These are phyloP conservation scores for Cercospora beticola DNA, from an alignment of 2,329 filamentous ascomycete genomes.

Conservation along the genomic window DNA sequence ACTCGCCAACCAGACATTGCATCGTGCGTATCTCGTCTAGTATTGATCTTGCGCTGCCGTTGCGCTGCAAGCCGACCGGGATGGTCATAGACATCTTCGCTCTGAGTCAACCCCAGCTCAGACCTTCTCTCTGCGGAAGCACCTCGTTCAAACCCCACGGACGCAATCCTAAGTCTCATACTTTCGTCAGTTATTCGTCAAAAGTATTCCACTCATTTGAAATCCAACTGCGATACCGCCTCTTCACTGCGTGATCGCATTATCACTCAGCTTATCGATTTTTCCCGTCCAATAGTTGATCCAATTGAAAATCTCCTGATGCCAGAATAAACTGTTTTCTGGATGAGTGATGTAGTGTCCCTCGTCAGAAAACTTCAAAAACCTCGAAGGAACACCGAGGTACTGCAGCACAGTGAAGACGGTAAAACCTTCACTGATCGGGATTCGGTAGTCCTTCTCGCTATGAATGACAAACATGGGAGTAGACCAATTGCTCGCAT, in stretches of 20 bases:
- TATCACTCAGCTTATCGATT: conserved; percentile 22
- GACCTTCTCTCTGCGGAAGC: too few species aligned
- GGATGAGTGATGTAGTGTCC: conserved; percentile 25
- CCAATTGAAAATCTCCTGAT: conserved; percentile 28
- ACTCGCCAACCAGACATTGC: too few species aligned
- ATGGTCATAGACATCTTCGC: too few species aligned
- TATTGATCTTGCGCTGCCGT: too few species aligned
- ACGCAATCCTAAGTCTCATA: too few species aligned
- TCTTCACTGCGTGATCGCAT: conserved; percentile 21
- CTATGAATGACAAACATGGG: conserved; percentile 29
- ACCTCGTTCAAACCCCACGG: too few species aligned
- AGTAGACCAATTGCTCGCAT: conserved; percentile 28
- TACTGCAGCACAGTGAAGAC: conserved; percentile 31
- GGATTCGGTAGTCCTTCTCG: conserved; percentile 28
- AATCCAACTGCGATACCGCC: background rate
- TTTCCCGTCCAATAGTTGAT: conserved; percentile 30
- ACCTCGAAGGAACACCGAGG: conserved; percentile 25
- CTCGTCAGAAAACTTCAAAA: conserved; percentile 28
- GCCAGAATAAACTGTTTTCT: conserved; percentile 30
- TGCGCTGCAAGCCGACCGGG: too few species aligned
- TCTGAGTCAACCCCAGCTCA: too few species aligned
- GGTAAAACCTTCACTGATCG: conserved; percentile 27
- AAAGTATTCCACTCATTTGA: background rate
- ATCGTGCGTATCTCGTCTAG: too few species aligned
- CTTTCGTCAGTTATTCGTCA: background rate